These are phyloP conservation scores for Mycoemilia scoparia DNA, from an alignment of 192 early-diverging fungal genomes.

Conservation along the genomic window DNA sequence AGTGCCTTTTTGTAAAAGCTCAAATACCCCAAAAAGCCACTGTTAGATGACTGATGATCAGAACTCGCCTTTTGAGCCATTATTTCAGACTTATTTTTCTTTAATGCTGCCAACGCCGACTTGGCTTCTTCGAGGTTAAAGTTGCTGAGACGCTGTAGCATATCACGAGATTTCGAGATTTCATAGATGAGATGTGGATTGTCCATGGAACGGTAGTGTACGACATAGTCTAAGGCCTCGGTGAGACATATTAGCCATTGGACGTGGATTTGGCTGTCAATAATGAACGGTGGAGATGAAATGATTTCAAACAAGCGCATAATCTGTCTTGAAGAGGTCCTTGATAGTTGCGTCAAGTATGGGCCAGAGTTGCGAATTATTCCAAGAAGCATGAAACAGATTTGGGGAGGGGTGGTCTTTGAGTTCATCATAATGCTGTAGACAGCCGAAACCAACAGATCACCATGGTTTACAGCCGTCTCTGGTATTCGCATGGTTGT, in stretches of 20 bases:
- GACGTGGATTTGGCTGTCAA: conserved; percentile 63
- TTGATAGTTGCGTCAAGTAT: conserved; percentile 54
- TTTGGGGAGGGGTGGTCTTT: conserved; percentile 35
- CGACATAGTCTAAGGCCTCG: conserved; percentile 64
- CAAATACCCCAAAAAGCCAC: too few species aligned
- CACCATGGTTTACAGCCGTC: conserved; percentile 48
- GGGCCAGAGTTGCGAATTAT: conserved; percentile 71
- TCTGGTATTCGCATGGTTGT: conserved; percentile 38
- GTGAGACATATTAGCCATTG: conserved; percentile 51
- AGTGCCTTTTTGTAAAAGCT: too few species aligned
- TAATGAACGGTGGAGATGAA: conserved; percentile 55
- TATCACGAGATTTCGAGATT: conserved; percentile 51
- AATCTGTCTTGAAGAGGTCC: conserved; percentile 51
- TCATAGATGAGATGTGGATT: conserved; percentile 69
- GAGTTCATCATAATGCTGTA: conserved; percentile 59
- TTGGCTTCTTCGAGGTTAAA: conserved; percentile 50
- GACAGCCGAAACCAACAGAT: conserved; percentile 69
- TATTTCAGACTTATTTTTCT: conserved; percentile 31
- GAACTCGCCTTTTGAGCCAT: conserved; percentile 4
- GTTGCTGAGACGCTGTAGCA: conserved; percentile 43
- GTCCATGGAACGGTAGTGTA: conserved; percentile 68
- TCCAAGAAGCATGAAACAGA: conserved; percentile 62
- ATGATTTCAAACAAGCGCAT: conserved; percentile 57
- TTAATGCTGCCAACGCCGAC: conserved; percentile 31
- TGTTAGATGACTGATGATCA: conserved; percentile 1